phyloP scores from a whole-genome alignment of 2,329 filamentous ascomycete genomes.

The Pezicula radicicola region DNA sequence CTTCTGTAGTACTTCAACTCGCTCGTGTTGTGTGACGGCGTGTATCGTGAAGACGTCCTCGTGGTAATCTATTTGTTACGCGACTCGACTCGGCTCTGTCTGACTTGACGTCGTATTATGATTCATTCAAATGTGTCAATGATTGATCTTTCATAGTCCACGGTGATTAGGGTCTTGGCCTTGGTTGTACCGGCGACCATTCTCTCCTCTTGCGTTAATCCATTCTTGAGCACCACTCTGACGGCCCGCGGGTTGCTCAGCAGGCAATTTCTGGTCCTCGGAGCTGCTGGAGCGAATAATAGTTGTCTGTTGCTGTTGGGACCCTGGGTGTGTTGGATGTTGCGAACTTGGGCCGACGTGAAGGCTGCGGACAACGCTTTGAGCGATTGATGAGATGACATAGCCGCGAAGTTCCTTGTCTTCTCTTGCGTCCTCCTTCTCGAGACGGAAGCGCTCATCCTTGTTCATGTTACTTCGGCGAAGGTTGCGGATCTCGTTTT shows the following conservation, averaged over 20 bases:
- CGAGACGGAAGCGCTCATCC: slow-evolving; percentile 75
- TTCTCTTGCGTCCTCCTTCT: slow-evolving; percentile 76
- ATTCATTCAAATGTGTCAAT: not conserved
- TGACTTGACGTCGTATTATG: no score
- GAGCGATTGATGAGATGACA: slow-evolving; percentile 70
- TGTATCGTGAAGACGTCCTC: no score
- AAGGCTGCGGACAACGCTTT: slow-evolving; percentile 49
- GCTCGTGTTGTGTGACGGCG: no score
- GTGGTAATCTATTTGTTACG: no score
- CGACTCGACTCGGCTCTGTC: not conserved
- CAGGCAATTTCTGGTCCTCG: slow-evolving; percentile 59
- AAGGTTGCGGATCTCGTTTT: slow-evolving; percentile 84
- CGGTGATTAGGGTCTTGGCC: slow-evolving; percentile 42
- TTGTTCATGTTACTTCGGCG: slow-evolving; percentile 83
- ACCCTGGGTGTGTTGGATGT: slow-evolving; percentile 6
- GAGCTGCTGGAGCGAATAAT: slow-evolving; percentile 17
- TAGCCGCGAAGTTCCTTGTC: slow-evolving; percentile 72
- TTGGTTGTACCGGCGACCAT: slow-evolving; percentile 33
- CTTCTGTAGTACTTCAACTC: no score
- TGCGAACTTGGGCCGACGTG: slow-evolving; percentile 14
- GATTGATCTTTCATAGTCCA: slow-evolving; percentile 20
- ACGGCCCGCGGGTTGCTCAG: slow-evolving; percentile 51
- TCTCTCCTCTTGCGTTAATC: slow-evolving; percentile 44
- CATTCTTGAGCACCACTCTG: slow-evolving; percentile 50
- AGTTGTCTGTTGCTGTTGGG: not conserved